Evolutionary conservation across 148 eudicot genomes (phyloP).

Genomic region (Persicaria maculosa): DNA sequence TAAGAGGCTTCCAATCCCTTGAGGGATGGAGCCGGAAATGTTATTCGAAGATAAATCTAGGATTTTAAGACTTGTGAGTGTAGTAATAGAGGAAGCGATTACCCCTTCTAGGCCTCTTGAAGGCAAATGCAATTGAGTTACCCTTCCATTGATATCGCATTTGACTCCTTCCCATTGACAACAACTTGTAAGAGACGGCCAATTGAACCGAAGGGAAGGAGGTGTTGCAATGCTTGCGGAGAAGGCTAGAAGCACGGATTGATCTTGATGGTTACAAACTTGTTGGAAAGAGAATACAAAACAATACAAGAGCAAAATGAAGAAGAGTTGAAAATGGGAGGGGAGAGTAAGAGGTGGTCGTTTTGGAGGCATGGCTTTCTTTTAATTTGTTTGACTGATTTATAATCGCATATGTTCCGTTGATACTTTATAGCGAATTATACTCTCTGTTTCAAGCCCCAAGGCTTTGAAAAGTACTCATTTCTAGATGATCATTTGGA

Average conservation of each 20-base stretch:
- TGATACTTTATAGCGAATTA: too few species aligned
- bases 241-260: not conserved
- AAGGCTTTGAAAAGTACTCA: too few species aligned
- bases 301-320: not conserved
- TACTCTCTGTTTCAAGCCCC: too few species aligned
- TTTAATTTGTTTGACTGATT: not conserved
- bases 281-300: not conserved
- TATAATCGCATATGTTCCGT: too few species aligned
- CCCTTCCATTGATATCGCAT: conserved; percentile 2
- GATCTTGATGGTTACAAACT: not conserved
- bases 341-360: not conserved
- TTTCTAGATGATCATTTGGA: too few species aligned
- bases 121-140: not conserved
- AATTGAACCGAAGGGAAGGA: not conserved
- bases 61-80: not conserved
- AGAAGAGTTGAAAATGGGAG: not conserved
- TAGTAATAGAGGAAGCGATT: conserved; percentile 2
- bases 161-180: not conserved
- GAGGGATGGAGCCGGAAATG: conserved; percentile 1
- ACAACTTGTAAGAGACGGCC: not conserved
- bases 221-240: not conserved
- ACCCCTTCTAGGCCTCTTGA: not conserved
- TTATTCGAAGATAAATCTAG: not conserved
- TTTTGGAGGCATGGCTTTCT: conserved; percentile 4
- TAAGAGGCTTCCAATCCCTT: not conserved